Percentiles rank a stretch among this genome's conserved stretches.
Conservation (phyloP, 139 green algal genomes). For the Spirogloea muscicola region DNA sequence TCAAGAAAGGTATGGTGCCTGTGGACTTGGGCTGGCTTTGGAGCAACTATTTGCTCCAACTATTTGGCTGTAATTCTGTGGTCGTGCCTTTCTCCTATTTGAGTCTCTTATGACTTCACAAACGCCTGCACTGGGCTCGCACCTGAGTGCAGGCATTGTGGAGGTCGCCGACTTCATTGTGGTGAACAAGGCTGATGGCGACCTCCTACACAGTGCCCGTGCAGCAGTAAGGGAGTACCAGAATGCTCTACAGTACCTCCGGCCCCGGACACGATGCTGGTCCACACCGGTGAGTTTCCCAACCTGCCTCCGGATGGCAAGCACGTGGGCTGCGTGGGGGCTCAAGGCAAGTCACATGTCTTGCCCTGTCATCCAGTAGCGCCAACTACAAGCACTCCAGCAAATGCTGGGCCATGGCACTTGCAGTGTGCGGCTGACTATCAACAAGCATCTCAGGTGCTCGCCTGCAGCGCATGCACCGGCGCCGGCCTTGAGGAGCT, state of each 20-base stretch:
- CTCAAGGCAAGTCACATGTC: too few relatives aligned
- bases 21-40: too few relatives aligned
- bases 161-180: constrained; percentile 38
- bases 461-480: constrained; percentile 24
- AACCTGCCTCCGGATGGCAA: too few relatives aligned
- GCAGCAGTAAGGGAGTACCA: constrained; percentile 28
- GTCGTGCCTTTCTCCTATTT: too few relatives aligned
- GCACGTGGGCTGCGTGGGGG: too few relatives aligned
- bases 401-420: too few relatives aligned
- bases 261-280: constrained; percentile 26
- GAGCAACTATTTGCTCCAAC: too few relatives aligned
- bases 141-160: constrained; percentile 20
- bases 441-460: constrained; percentile 28
- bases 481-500: constrained; percentile 17
- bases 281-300: constrained; percentile 19
- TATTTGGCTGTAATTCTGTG: too few relatives aligned
- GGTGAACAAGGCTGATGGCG: constrained; percentile 42
- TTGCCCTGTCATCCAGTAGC: too few relatives aligned
- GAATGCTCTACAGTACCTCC: constrained; percentile 23
- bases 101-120: too few relatives aligned
- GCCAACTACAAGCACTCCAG: too few relatives aligned
- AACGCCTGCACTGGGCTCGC: background rate
- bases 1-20: constrained; percentile 68
- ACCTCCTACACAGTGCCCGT: constrained; percentile 5
- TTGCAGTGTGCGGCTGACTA: too few relatives aligned